Evolutionary conservation across 768 basidiomycete species (phyloP), one percentile per base, ranked within the genome.

Genomic region (Leccinellum rugosiceps): DNA sequence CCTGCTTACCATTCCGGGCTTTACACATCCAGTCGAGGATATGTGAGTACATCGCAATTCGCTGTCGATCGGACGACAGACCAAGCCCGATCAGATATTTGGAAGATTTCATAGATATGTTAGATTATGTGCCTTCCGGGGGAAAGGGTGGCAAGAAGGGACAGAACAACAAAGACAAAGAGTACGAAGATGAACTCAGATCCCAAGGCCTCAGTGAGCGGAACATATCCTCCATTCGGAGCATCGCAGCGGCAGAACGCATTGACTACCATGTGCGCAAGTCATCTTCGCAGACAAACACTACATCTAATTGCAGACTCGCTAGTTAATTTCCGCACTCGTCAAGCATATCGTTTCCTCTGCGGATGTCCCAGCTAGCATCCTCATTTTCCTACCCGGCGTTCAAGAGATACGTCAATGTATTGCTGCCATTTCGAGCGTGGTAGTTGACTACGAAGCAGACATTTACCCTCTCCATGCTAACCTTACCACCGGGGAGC

Each of bases 351-450:
- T 94, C 55, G 69, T 86, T 14, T 68, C 74, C 6, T 81, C 78
- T 6, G 69, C 74, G 23, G 65, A 76, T 13, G 72, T 68, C 9
- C 60, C 58, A 6, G 88, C 85, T 3, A 93, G 87, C 6, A 83
- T 97, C 46, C 78, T 98, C 23, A 83, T 97, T 45, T 98, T 98
- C 73, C 77, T 94, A 54, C 85, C 92, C n/a, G 94, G 94, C 69
- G 88, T 93, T 2, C 89, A 88, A 71, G 91, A 94, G 66, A 94
- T 94, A 61, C 82, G 84, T 19, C 84, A 88, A 58, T 90, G 89
- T 64, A 83, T 92, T 19, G 82, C 87, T 13, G 76, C 80, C 4
- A 73, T 94, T 44, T 76, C 75, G 15, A 66, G n/a, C n/a, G n/a
- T 68, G 14, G 25, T 62, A 26, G n/a, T 75, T 1, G 56, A 62